Conservation (phyloP, 805 yeast species). For the Yamadazyma scolyti region DNA sequence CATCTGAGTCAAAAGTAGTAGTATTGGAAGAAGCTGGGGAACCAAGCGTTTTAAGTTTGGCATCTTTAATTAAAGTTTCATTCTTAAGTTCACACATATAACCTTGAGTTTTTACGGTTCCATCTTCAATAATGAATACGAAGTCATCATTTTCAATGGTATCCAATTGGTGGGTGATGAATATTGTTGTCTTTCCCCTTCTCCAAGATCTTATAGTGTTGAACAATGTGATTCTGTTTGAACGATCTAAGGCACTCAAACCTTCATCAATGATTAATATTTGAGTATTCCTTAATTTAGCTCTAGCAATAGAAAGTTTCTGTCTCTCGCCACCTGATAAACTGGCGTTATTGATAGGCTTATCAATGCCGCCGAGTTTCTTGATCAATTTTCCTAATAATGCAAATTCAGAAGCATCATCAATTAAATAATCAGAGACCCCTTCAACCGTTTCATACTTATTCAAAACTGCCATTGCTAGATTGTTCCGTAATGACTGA, state of each 20-base stretch:
- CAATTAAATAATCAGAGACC: slow-evolving; percentile 16
- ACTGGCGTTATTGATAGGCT: slow-evolving; percentile 40
- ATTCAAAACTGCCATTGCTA: slow-evolving; percentile 45
- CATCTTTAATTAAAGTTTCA: slow-evolving; percentile 7
- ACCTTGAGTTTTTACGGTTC: slow-evolving; percentile 37
- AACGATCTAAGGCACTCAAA: slow-evolving; percentile 71
- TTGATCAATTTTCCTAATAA: slow-evolving; percentile 46
- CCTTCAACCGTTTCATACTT: slow-evolving; percentile 15
- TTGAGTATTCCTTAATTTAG: slow-evolving; percentile 67
- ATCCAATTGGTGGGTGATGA: slow-evolving; percentile 73
- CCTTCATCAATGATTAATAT: slow-evolving; percentile 84
- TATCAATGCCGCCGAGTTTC: slow-evolving; percentile 38
- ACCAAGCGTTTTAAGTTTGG: neutral
- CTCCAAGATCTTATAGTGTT: slow-evolving; percentile 58
- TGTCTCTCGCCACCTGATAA: slow-evolving; percentile 94
- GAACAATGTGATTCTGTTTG: slow-evolving; percentile 44
- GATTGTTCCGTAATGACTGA: slow-evolving; percentile 59
- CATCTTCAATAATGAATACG: slow-evolving; percentile 58
- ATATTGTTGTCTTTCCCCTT: slow-evolving; percentile 65
- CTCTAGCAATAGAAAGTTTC: slow-evolving; percentile 80
- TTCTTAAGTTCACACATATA: slow-evolving; percentile 5
- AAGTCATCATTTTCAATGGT: slow-evolving; percentile 56
- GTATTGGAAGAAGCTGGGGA: neutral
- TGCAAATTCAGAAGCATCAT: slow-evolving; percentile 51
- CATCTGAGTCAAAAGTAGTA: neutral